Evolutionary conservation across 2,329 filamentous ascomycete genomes (phyloP), one percentile per base, ranked within the genome.

Genomic region (Cladosporium cucumerinum): DNA sequence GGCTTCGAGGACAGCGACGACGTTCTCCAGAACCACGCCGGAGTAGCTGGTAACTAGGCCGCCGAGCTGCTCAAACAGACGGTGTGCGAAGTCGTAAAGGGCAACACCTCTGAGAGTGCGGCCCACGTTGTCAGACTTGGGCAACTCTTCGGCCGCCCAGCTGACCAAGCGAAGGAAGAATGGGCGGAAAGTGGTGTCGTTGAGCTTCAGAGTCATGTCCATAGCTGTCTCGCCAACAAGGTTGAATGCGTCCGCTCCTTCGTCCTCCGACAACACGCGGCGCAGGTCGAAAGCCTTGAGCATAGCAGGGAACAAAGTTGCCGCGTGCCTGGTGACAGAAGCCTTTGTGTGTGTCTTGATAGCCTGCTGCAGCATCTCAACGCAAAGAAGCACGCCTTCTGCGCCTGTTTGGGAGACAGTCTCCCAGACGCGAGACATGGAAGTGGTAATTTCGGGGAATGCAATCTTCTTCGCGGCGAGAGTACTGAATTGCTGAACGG

Each of bases 131-230:
- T 92, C 88, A 66, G 84, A 85, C 79, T 88, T 87, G 21, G 88
- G 79, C 52, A 90, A 77, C 0, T 82, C 84, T 2, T 82, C 80
- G 21, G 82, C 83, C 0, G 90, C 85, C 90, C 93, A 97, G 65
- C 96, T 92, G 54, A 96, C 83, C n/a, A 97, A 81, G 69, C 89
- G 87, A 18, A 88, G 85, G 80, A 98, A 99, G 68, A 99, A 87
- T 0, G 95, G 96, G 14, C 93, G 86, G 86, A 99, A 99, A 0
- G 90, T 87, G 0, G 90, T 89, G 75, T 99, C 95, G 78, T 97
- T 98, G 67, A 99, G 86, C 82, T 98, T 98, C 82, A 96, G 92
- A 62, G 97, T 90, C 88, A 97, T 95, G 77, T 92, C 91, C 66
- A 99, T 85, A 0, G 89, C 86, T 14, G 90, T 87, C 11, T 89